Conservation (phyloP, 2,329 filamentous ascomycete species). For the Sphaerulina vaccinii region DNA sequence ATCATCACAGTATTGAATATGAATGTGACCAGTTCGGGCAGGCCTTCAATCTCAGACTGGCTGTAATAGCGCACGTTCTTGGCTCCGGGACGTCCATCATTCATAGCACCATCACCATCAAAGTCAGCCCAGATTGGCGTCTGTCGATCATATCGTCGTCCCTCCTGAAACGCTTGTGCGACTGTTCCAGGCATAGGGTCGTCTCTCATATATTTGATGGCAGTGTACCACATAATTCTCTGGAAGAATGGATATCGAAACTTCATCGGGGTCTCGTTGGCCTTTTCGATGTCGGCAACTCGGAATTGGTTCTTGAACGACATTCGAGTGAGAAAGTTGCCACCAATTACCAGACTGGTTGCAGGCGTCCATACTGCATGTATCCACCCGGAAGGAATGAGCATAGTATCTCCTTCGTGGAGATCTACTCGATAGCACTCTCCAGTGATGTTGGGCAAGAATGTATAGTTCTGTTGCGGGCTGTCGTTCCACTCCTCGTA, state of each 20-base stretch:
- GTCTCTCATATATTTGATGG: constrained; percentile 62
- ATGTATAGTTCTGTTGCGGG: constrained; percentile 64
- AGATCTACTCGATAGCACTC: constrained; percentile 68
- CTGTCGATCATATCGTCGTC: constrained; percentile 56
- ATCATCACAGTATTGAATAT: constrained; percentile 64
- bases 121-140: constrained; percentile 60
- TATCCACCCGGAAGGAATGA: constrained; percentile 71
- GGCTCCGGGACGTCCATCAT: constrained; percentile 49
- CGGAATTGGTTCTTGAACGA: constrained; percentile 67
- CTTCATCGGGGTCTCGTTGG: constrained; percentile 63
- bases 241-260: constrained; percentile 69
- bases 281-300: constrained; percentile 65
- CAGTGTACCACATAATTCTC: constrained; percentile 67
- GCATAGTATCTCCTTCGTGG: constrained; percentile 65
- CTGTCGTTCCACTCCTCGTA: constrained; percentile 71
- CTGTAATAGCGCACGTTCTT: constrained; percentile 61
- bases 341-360: constrained; percentile 68
- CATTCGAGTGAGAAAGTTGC: constrained; percentile 65
- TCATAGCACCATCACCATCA: constrained; percentile 51
- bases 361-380: constrained; percentile 70
- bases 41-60: constrained; percentile 60
- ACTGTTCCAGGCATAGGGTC: constrained; percentile 62
- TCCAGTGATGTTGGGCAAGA: constrained; percentile 62
- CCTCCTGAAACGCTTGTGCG: constrained; percentile 54
- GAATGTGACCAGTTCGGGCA: constrained; percentile 59